phyloP scores from a whole-genome alignment of 2,329 filamentous ascomycete species.

The Diplodia scrobiculata region DNA sequence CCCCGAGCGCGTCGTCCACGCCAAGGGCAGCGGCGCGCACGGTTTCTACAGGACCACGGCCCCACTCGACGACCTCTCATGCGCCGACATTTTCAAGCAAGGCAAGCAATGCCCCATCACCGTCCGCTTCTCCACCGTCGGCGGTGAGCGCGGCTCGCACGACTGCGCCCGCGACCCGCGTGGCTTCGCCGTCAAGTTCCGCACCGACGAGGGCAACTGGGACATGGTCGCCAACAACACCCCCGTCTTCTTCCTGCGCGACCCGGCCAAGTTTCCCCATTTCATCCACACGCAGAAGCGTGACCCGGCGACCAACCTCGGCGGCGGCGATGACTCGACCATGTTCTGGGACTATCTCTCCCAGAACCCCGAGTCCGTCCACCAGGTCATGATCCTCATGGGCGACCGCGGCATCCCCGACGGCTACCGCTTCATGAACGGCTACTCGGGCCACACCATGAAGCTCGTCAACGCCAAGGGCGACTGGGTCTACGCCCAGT shows the following conservation, averaged over 20 bases:
- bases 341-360: constrained; percentile 68
- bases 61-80: constrained; percentile 49
- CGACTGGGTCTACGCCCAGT: constrained; percentile 57
- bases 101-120: constrained; percentile 71
- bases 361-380: constrained; percentile 57
- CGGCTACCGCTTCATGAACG: constrained; percentile 59
- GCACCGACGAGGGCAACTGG: constrained; percentile 73
- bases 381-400: constrained; percentile 59
- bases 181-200: constrained; percentile 73
- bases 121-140: constrained; percentile 73
- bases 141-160: constrained; percentile 70
- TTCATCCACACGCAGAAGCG: constrained; percentile 76
- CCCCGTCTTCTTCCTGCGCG: constrained; percentile 73
- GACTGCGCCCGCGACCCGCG: constrained; percentile 72
- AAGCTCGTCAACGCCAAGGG: constrained; percentile 58
- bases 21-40: constrained; percentile 54
- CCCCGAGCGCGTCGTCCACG: constrained; percentile 55
- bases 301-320: constrained; percentile 69
- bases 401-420: constrained; percentile 59
- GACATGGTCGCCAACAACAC: constrained; percentile 74
- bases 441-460: constrained; percentile 56
- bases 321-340: constrained; percentile 64
- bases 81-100: constrained; percentile 55
- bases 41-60: constrained; percentile 53
- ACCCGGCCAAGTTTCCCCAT: constrained; percentile 71